These are phyloP conservation scores for Eutrema salsugineum DNA, from an alignment of 441 rosid genomes.

Conservation along the genomic window DNA sequence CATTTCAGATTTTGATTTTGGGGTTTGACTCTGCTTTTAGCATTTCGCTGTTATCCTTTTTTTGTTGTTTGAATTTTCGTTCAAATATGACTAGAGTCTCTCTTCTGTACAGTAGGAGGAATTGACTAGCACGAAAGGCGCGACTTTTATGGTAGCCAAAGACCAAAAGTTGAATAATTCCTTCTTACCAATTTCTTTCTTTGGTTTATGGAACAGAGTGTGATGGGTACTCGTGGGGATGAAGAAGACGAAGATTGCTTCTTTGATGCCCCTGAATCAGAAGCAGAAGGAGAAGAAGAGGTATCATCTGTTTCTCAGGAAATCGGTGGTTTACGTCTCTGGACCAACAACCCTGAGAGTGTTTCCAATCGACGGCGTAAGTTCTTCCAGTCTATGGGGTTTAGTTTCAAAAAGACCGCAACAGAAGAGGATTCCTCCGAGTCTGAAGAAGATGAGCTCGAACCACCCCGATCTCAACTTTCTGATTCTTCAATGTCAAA, in stretches of 20 bases:
- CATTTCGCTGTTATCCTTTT: background rate
- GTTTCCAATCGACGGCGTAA: conserved; percentile 36
- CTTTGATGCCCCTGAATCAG: conserved; percentile 39
- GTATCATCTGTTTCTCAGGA: conserved; percentile 29
- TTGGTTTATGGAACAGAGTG: background rate
- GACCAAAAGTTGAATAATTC: conserved; percentile 19
- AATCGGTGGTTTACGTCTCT: conserved; percentile 35
- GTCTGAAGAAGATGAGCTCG: background rate
- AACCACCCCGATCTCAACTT: background rate
- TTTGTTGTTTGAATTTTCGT: background rate
- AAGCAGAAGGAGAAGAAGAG: background rate
- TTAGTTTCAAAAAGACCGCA: conserved; percentile 17
- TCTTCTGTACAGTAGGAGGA: background rate
- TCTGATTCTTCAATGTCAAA: background rate
- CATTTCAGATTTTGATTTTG: background rate
- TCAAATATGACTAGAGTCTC: background rate
- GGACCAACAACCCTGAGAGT: conserved; percentile 41
- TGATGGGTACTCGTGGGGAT: conserved; percentile 14
- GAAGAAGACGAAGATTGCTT: conserved; percentile 46
- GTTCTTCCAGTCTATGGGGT: conserved; percentile 34
- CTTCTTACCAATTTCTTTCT: background rate
- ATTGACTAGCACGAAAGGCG: background rate
- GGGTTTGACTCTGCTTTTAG: conserved; percentile 3
- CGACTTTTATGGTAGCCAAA: background rate
- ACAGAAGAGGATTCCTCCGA: background rate